Conservation (phyloP, 2,329 filamentous ascomycete genomes). For the Talaromyces pinophilus region DNA sequence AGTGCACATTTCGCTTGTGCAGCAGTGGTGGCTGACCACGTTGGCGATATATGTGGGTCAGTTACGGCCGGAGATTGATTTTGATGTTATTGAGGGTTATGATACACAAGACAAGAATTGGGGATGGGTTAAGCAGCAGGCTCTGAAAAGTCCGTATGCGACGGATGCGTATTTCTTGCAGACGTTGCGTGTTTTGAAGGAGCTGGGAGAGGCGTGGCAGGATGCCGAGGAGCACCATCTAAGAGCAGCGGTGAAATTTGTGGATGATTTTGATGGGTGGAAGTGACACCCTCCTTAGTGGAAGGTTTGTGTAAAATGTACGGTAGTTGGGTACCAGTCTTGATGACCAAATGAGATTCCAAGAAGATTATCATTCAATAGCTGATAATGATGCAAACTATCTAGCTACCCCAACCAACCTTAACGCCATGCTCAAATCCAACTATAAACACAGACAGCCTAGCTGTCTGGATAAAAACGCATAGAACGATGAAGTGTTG, state of each 20-base stretch:
- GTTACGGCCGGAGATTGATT: slow-evolving; percentile 68
- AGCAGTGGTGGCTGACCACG: slow-evolving; percentile 87
- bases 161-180: slow-evolving; percentile 86
- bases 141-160: slow-evolving; percentile 66
- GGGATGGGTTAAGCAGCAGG: slow-evolving; percentile 72
- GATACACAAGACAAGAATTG: slow-evolving; percentile 69
- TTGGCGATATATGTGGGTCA: slow-evolving; percentile 76
- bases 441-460: too few relatives aligned
- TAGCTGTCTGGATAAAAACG: too few relatives aligned
- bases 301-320: not conserved
- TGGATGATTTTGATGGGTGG: slow-evolving; percentile 57
- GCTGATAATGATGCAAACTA: too few relatives aligned
- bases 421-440: too few relatives aligned
- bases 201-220: slow-evolving; percentile 44
- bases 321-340: too few relatives aligned
- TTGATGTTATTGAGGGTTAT: slow-evolving; percentile 61
- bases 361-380: not conserved
- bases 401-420: too few relatives aligned
- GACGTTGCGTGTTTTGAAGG: slow-evolving; percentile 63
- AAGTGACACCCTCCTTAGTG: not conserved
- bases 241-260: slow-evolving; percentile 54
- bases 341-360: not conserved
- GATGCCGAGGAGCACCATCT: slow-evolving; percentile 50
- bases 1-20: slow-evolving; percentile 71
- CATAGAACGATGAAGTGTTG: not conserved